Evolutionary conservation across 768 basidiomycete genomes (phyloP).

Genomic region (Gymnopilus dilepis): DNA sequence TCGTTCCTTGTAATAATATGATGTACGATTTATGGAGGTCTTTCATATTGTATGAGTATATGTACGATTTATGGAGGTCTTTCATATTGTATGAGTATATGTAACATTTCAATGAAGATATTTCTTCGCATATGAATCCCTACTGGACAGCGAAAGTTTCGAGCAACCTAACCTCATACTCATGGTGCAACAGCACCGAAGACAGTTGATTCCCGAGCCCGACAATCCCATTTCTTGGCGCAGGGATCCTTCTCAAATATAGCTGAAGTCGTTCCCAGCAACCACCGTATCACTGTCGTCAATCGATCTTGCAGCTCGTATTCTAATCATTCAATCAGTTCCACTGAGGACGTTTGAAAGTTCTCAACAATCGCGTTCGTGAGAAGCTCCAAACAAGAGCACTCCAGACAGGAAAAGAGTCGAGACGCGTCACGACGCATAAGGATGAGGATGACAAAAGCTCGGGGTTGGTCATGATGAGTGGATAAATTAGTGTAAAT

Average conservation of each 20-base stretch:
- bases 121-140: too few species aligned
- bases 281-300: neutral
- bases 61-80: neutral
- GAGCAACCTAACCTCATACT: too few species aligned
- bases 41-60: neutral
- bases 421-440: neutral
- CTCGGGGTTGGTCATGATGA: too few species aligned
- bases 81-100: neutral
- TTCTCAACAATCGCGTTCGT: neutral
- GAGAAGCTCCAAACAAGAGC: too few species aligned
- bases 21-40: neutral
- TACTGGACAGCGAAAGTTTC: too few species aligned
- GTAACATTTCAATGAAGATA: neutral
- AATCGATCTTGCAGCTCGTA: neutral
- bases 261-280: neutral
- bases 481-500: neutral
- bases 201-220: too few species aligned
- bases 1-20: too few species aligned
- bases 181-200: too few species aligned
- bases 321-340: constrained; percentile 2
- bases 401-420: neutral
- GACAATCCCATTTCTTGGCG: neutral
- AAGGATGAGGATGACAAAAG: too few species aligned
- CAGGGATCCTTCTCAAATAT: neutral
- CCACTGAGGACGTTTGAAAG: neutral